Percentiles rank a stretch among this genome's conserved stretches.
These are phyloP conservation scores for Naegleria lovaniensis DNA, from an alignment of 208 protist species.

Conservation along the genomic window DNA sequence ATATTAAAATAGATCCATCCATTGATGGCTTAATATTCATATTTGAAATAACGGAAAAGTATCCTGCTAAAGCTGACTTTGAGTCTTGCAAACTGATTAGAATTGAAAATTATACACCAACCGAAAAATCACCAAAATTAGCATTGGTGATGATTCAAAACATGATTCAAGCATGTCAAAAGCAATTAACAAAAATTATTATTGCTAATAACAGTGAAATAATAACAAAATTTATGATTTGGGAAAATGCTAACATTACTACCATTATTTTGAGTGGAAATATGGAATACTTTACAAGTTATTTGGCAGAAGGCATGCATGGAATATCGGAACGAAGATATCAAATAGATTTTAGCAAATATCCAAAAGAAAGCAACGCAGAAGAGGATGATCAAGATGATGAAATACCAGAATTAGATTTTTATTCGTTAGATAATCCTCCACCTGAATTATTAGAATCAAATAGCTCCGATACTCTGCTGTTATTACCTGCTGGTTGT, in stretches of 20 bases:
- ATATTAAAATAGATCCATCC: not conserved
- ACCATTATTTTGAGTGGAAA: not conserved
- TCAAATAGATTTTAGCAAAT: slow-evolving; percentile 12
- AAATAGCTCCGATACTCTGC: not conserved
- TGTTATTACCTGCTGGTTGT: not conserved
- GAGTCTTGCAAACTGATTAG: not conserved
- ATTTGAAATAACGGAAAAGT: not conserved
- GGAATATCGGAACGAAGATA: not conserved
- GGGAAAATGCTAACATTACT: not conserved
- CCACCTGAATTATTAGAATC: not conserved
- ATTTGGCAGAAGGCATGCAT: not conserved
- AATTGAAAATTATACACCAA: not conserved
- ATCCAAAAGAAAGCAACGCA: not conserved
- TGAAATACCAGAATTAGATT: not conserved
- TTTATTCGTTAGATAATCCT: not conserved
- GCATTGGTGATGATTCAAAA: not conserved
- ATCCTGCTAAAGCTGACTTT: not conserved
- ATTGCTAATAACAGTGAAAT: not conserved
- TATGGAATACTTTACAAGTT: not conserved
- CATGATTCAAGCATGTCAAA: not conserved
- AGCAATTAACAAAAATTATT: not conserved
- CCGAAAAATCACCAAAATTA: not conserved
- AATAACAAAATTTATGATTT: not conserved
- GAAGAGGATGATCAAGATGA: not conserved
- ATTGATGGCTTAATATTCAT: not conserved